phyloP scores from a whole-genome alignment of 306 rosid species.

The Begonia loranthoides region DNA sequence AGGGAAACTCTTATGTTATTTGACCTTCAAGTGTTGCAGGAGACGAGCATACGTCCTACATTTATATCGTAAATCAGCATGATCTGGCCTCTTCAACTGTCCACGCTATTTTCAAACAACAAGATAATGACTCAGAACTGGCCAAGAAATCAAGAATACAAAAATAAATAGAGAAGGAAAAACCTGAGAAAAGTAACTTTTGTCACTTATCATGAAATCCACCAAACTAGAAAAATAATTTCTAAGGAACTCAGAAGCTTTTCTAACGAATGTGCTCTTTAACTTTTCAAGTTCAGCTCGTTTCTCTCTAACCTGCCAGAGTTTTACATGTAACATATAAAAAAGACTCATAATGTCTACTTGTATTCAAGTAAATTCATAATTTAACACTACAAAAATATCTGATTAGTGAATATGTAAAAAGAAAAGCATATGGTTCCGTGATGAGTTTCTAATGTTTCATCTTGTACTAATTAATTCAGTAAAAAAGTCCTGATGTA shows the following conservation, averaged over 20 bases:
- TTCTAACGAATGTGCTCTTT: constrained; percentile 67
- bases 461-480: no score
- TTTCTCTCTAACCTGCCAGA: constrained; percentile 77
- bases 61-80: constrained; percentile 81
- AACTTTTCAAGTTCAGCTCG: constrained; percentile 75
- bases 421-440: no score
- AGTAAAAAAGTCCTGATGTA: no score
- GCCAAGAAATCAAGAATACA: background rate
- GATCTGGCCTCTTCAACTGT: constrained; percentile 97
- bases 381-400: background rate
- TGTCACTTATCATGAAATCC: constrained; percentile 83
- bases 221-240: constrained; percentile 70
- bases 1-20: background rate
- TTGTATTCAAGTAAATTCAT: constrained; percentile 1
- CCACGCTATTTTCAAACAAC: constrained; percentile 51
- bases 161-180: background rate
- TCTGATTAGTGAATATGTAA: background rate
- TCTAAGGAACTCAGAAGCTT: constrained; percentile 66
- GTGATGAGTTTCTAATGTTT: no score
- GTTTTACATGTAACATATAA: constrained; percentile 15
- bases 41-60: constrained; percentile 93
- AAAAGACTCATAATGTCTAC: background rate
- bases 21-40: constrained; percentile 81
- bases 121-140: constrained; percentile 11
- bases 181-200: constrained; percentile 91